Base-by-base conservation (phyloP, 768 basidiomycete genomes). In the Amanita pseudoporphyria region DNA sequence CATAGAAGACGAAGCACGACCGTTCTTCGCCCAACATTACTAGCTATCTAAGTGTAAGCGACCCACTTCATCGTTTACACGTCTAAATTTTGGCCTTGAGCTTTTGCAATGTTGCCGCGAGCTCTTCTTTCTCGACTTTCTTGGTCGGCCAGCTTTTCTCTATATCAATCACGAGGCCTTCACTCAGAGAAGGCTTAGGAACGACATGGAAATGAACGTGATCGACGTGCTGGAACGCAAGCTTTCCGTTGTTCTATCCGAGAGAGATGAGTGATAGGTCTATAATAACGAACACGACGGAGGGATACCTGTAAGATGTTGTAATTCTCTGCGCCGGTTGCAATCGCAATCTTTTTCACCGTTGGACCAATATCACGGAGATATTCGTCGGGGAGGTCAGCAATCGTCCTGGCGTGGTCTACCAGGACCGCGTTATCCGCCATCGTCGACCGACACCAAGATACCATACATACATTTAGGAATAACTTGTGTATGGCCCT, bases 381-480 rank as follows among this genome's bases (percentile, higher is more conserved):
- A 55, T 76, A 71, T 41, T 74, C 74, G 52, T 83, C 81, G 5
- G 82, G 79, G 5, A 84, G 64, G 45, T 82, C 79, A 9, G 64
- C 68, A 5, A 82, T 64, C 39, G 75, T 81, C 28, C 67, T 68
- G 9, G 72, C 76, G 59, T 84, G 82, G 56, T 78, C 80, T 83
- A 46, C 9, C 6, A 6, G 1, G 35, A 22, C 37, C 31, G 26
- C 28, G 12, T 7, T 31, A 12, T 9, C 10, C 6, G 13, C 33
- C 28, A 43, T 5, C 41, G 19, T 9, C 35, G 5, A 21, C 13
- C 19, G 7, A 26, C 9, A 6, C 14, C 14, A 19, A 16, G 14
- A 16, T n/a, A 16, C 21, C 31, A 30, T 16, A 48, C 62, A 41
- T 51, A 71, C 71, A 67, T 56, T 75, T 74, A 1, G 73, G 69